phyloP scores from a whole-genome alignment of 805 yeast genomes.

The Candida schatavii region DNA sequence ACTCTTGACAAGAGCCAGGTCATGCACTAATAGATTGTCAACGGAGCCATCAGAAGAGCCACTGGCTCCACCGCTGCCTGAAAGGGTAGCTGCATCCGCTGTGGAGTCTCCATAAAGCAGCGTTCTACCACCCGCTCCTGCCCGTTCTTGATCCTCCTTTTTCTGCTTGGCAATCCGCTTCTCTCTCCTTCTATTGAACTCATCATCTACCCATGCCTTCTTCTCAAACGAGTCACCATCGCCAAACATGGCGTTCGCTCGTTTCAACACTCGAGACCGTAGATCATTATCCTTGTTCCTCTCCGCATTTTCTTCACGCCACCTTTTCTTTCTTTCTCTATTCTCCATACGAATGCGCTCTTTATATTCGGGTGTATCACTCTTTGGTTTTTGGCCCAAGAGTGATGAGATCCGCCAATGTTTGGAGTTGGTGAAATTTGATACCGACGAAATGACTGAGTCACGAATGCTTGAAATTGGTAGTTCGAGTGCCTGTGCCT shows the following conservation, averaged over 20 bases:
- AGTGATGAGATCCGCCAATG: constrained; percentile 13
- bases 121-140: constrained; percentile 9
- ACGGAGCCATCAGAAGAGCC: not conserved
- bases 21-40: constrained; percentile 17
- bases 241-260: constrained; percentile 71
- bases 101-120: constrained; percentile 7
- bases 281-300: constrained; percentile 87
- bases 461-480: constrained; percentile 14
- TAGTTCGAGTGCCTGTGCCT: constrained; percentile 4
- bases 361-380: constrained; percentile 38
- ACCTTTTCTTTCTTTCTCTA: constrained; percentile 72
- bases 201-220: constrained; percentile 68
- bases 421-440: constrained; percentile 20
- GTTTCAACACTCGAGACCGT: constrained; percentile 68
- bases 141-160: constrained; percentile 22
- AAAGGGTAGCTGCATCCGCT: constrained; percentile 5
- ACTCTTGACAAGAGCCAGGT: constrained; percentile 22
- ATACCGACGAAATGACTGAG: constrained; percentile 22
- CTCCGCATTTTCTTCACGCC: constrained; percentile 79
- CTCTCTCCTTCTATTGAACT: constrained; percentile 63
- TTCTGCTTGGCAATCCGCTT: constrained; percentile 52
- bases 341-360: constrained; percentile 66
- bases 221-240: constrained; percentile 49
- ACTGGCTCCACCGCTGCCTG: not conserved
- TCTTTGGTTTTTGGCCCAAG: constrained; percentile 21